Base-by-base conservation (phyloP, 176 grass and related monocot species). In the Chrysopogon serrulatus region DNA sequence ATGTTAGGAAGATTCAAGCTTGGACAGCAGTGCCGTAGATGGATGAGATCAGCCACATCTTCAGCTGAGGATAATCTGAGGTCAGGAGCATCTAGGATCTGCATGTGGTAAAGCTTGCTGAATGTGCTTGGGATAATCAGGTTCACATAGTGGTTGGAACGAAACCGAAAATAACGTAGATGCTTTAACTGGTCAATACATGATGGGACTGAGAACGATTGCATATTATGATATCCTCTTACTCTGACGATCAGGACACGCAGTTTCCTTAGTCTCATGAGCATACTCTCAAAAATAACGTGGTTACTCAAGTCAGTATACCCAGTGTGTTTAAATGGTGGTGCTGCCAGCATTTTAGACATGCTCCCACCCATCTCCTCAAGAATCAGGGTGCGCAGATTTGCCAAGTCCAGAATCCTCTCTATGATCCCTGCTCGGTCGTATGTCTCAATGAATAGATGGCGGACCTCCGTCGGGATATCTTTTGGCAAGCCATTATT, bases 91-190 rank as follows among this genome's bases (percentile, higher is more conserved):
- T 88, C 44, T 11, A 90, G 26, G 5, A 86, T 30, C 44, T 60
- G 88, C 34, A 90, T 18, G 23, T 86, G 73, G 56, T 86, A 90
- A 77, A 90, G 78, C 67, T 73, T 76, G 15, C 6, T 71, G n/a
- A 86, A 43, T 61, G 62, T 73, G 61, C 57, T 28, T 12, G 87
- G 87, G 14, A 90, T 23, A 65, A 75, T n/a, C 10, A 39, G 1
- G 16, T 21, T 53, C 6, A 19, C 1, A 21, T 6, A 19, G 5
- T 8, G 7, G 18, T 5, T 7, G 18, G 18, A 21, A 53, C 17
- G 17, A 65, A 26, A n/a, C 48, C 39, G n/a, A 74, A 85, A 35
- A 71, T 85, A 81, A 4, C 68, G 64, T 19, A 89, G 57, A 79
- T 85, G 87, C 51, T 75, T 89, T 34, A 84, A 48, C n/a, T 81